These are phyloP conservation scores for Saccharomycopsis amapae DNA, from an alignment of 805 yeast species.

Conservation along the genomic window DNA sequence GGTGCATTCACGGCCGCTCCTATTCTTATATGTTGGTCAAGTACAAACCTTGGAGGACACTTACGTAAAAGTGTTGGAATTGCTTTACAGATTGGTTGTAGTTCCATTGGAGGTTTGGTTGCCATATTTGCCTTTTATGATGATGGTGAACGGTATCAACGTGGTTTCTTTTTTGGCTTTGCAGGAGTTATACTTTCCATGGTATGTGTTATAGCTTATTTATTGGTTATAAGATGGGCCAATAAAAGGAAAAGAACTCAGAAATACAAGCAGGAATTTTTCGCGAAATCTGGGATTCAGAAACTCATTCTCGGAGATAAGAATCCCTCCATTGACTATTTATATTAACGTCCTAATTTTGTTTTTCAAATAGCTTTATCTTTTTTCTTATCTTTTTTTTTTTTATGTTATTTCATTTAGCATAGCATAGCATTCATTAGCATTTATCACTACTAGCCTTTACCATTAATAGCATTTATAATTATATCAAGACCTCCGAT, in stretches of 20 bases:
- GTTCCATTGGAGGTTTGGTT: constrained; percentile 54
- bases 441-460: no score
- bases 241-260: constrained; percentile 26
- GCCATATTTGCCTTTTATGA: constrained; percentile 9
- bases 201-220: constrained; percentile 36
- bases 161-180: constrained; percentile 24
- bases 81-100: constrained; percentile 60
- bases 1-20: constrained; percentile 70
- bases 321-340: constrained; percentile 31
- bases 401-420: no score
- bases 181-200: constrained; percentile 36
- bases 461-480: no score
- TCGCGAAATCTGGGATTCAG: constrained; percentile 26
- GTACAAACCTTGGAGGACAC: constrained; percentile 36
- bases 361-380: neutral
- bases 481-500: no score
- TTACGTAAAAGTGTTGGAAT: constrained; percentile 49
- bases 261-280: constrained; percentile 28
- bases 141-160: constrained; percentile 3
- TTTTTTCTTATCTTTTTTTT: no score
- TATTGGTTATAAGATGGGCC: constrained; percentile 26
- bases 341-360: constrained; percentile 24
- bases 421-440: no score
- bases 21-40: constrained; percentile 53
- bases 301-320: constrained; percentile 32